phyloP scores from a whole-genome alignment of 225 moss, liverwort and hornwort species.

The Pseudisothecium myosuroides region DNA sequence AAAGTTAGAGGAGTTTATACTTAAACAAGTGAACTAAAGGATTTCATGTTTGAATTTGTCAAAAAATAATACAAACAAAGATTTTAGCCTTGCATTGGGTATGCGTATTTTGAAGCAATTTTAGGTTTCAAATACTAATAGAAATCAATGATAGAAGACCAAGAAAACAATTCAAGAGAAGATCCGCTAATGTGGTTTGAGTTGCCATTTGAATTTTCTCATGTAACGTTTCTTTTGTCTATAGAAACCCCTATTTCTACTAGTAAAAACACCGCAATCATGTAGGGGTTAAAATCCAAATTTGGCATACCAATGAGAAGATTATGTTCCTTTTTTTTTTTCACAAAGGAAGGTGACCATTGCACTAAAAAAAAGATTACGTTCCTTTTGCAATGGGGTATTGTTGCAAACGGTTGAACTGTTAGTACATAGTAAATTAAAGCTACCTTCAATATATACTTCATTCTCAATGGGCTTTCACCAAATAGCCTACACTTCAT shows the following conservation, averaged over 20 bases:
- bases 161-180: neutral
- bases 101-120: neutral
- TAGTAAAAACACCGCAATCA: rapidly evolving
- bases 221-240: rapidly evolving
- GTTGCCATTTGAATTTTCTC: neutral
- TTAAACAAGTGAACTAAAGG: rapidly evolving
- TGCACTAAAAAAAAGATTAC: too few species aligned
- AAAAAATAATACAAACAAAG: neutral
- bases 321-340: neutral
- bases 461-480: rapidly evolving
- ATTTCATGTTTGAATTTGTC: neutral
- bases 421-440: neutral
- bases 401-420: neutral
- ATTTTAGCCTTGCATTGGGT: neutral
- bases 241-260: rapidly evolving
- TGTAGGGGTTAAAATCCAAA: too few species aligned
- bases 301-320: neutral
- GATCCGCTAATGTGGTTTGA: too few species aligned
- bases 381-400: neutral
- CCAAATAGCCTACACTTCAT: rapidly evolving
- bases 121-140: neutral
- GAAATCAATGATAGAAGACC: neutral
- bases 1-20: neutral
- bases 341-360: too few species aligned
- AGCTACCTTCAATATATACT: neutral